Evolutionary conservation across 2,329 filamentous ascomycete genomes (phyloP), one percentile per base, ranked within the genome.

Genomic region (Trichoderma semiorbis): DNA sequence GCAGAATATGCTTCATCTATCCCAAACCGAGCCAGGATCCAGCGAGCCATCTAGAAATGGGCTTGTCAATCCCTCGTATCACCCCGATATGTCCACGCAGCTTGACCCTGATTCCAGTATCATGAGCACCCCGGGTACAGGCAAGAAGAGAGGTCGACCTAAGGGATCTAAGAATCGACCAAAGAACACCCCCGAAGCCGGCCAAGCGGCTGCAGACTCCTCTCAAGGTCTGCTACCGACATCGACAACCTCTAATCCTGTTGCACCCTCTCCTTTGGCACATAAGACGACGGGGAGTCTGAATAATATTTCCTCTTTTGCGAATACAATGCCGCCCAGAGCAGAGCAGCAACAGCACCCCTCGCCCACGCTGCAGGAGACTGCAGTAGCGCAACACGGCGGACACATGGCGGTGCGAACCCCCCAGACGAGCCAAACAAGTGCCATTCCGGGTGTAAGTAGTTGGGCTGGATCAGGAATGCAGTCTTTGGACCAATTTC

Each of bases 81-180:
- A 55, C n/a, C n/a, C 32, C 14, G 71, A 57, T 30, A 58, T 73
- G 11, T 24, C 66, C 14, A 64, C n/a, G 14, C 66, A 65, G 28
- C 36, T 55, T 14, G 60, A 73, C 39, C 73, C 69, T 57, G 72
- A 74, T 16, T 67, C 74, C n/a, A 75, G 73, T 34, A 66, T 72
- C 7, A 55, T 74, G 12, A 74, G 58, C 50, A 76, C 75, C 24
- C 76, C 77, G 16, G 73, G 75, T 21, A 74, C 75, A 12, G 66
- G 60, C 28, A 80, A 78, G 66, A 81, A 80, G 69, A 78, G 78
- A 72, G 80, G 82, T 10, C 80, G 84, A 50, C 82, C 86, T 1
- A 87, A 84, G 70, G 84, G 84, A 0, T 84, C 84, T 16, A 85
- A 82, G 73, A 84, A 83, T 68, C 82, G 83, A 34, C 77, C 79